Base-by-base conservation (phyloP, 345 rosid species). In the Gossypium anomalum region DNA sequence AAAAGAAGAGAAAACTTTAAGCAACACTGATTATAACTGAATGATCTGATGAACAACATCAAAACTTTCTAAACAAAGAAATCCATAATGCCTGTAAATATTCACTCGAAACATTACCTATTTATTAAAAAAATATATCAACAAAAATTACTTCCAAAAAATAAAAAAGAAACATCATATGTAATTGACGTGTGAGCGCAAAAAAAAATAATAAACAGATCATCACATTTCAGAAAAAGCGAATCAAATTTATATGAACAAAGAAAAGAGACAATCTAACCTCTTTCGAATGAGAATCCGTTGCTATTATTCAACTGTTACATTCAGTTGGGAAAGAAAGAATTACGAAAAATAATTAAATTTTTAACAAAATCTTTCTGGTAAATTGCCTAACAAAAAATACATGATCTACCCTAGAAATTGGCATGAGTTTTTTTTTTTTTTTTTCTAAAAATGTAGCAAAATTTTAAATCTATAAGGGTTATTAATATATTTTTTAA, bases 261-360 rank as follows among this genome's bases (percentile, higher is more conserved):
- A 12, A 58, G 15, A 6, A 7, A 57, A 15, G 52, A 49, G 52
- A 64, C 20, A 80, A 83, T n/a, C 79, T 71, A 78, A 92, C 97
- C 97, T 89, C 94, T 78, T 82, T 85, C 72, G 70, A 70, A 75
- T 76, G 76, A 79, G 89, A 80, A 80, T 83, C 83, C 70, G 80
- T 74, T 44, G 71, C 80, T 76, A 81, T 81, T 81, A 34, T 82
- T 78, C 65, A 72, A 78, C 76, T 71, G 83, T 45, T 85, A 86
- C 95, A 90, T 92, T 76, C 78, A 25, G 52, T 48, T 48, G 52
- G 52, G 52, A 12, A 34, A 44, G 25, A 69, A 43, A 59, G 45
- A 53, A 70, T 5, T 15, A 61, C 10, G 11, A 44, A 43, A 61
- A 38, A 7, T 34, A 63, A 63, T 13, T 38, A 63, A 63, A 17